phyloP scores from a whole-genome alignment of 2,329 filamentous ascomycete genomes.

The Aspergillus quadricinctus region DNA sequence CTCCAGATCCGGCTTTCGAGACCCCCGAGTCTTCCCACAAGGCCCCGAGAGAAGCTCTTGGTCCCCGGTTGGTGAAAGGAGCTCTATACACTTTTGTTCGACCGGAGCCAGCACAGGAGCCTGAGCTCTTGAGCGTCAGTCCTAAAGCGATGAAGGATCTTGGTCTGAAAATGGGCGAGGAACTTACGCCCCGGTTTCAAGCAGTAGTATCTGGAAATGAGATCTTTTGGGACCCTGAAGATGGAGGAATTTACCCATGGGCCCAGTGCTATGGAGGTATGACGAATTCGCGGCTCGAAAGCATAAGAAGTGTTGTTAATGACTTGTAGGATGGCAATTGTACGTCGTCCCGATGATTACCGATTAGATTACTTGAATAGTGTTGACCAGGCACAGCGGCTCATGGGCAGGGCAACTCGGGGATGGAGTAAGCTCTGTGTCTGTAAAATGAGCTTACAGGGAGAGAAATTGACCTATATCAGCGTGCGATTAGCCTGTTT shows the following conservation, averaged over 20 bases:
- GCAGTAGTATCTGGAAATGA: slow-evolving; percentile 77
- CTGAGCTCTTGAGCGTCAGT: slow-evolving; percentile 79
- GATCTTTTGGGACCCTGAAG: slow-evolving; percentile 68
- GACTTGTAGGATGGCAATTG: slow-evolving; percentile 46
- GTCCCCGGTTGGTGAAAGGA: slow-evolving; percentile 76
- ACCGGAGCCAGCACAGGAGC: slow-evolving; percentile 65
- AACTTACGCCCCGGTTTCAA: slow-evolving; percentile 68
- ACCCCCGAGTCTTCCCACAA: slow-evolving; percentile 78
- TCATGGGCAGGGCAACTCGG: slow-evolving; percentile 95
- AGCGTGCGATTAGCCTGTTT: slow-evolving; percentile 85
- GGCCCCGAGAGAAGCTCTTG: slow-evolving; percentile 70
- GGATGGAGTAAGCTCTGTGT: slow-evolving; percentile 57
- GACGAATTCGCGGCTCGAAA: slow-evolving; percentile 46
- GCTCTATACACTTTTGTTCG: slow-evolving; percentile 89
- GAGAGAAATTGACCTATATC: slow-evolving; percentile 3
- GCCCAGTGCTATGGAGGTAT: slow-evolving; percentile 91
- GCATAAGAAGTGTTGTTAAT: slow-evolving; percentile 11
- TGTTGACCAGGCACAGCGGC: slow-evolving; percentile 52
- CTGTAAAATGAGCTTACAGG: neutral
- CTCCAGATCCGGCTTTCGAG: slow-evolving; percentile 71
- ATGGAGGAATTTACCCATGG: slow-evolving; percentile 90
- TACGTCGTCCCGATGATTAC: slow-evolving; percentile 23
- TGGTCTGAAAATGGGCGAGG: slow-evolving; percentile 66
- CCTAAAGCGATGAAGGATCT: slow-evolving; percentile 73
- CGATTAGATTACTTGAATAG: neutral